phyloP scores from a whole-genome alignment of 2,329 filamentous ascomycete species.

The Hymenoscyphus salicellus region DNA sequence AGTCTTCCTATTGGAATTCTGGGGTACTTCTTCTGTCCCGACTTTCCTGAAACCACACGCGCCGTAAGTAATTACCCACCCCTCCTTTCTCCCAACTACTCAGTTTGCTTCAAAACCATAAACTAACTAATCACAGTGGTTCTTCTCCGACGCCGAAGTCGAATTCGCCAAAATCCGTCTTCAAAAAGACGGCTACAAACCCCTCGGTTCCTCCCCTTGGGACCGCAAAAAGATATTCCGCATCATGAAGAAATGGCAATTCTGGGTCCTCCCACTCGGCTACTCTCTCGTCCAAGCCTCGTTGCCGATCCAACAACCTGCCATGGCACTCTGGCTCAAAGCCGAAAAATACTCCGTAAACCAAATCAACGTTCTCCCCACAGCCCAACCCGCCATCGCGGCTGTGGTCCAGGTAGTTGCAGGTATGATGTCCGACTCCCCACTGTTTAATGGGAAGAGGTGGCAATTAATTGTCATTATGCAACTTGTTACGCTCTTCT shows the following conservation, averaged over 20 bases:
- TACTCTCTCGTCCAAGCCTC: slow-evolving; percentile 29
- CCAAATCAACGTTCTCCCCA: slow-evolving; percentile 27
- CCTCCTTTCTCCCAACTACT: too few relatives aligned
- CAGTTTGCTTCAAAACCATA: too few relatives aligned
- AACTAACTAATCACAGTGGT: slow-evolving; percentile 27
- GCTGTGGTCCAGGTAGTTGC: slow-evolving; percentile 25
- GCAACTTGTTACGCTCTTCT: slow-evolving; percentile 30
- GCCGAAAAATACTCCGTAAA: slow-evolving; percentile 17
- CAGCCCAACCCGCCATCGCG: slow-evolving; percentile 22
- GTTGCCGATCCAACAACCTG: slow-evolving; percentile 23
- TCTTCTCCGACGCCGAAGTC: slow-evolving; percentile 31
- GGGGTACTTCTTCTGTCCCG: slow-evolving; percentile 46
- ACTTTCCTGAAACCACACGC: slow-evolving; percentile 41
- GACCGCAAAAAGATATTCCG: slow-evolving; percentile 28
- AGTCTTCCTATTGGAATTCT: slow-evolving; percentile 53
- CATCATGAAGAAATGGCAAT: slow-evolving; percentile 29
- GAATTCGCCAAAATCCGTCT: slow-evolving; percentile 22
- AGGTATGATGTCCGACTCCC: slow-evolving; percentile 29
- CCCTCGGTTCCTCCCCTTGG: slow-evolving; percentile 26
- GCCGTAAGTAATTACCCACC: slow-evolving; percentile 30
- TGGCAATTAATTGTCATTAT: slow-evolving; percentile 29
- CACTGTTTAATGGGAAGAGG: slow-evolving; percentile 24
- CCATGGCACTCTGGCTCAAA: slow-evolving; percentile 28
- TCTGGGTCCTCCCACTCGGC: slow-evolving; percentile 28
- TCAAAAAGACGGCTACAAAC: slow-evolving; percentile 22